Evolutionary conservation across 176 grass and related monocot species (phyloP), one percentile per base, ranked within the genome.

Genomic region (Alopecurus myosuroides): DNA sequence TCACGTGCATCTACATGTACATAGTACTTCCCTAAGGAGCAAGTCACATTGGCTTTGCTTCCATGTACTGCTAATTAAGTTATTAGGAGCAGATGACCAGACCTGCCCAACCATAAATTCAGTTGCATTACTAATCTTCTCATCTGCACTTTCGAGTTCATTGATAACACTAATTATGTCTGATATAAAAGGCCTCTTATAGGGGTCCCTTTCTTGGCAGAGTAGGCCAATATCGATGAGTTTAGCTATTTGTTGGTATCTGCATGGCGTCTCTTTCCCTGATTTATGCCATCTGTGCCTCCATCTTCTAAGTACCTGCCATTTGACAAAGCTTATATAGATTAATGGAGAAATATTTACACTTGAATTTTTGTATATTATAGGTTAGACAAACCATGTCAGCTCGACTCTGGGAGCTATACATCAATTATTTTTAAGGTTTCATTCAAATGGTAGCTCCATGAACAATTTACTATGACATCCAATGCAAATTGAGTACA

Each of bases 231-330:
- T 25, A 8, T 29, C 1, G 3, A 78, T 33, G n/a, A 36, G 18
- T 60, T 39, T 60, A 5, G 3, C 3, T 18, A 78, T 37, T 10
- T 61, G 12, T 6, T 61, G 53, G 26, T 62, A 30, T 10, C 12
- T 25, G 7, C 10, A 42, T 2, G 34, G 22, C 22, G 25, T 28
- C 11, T 19, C 35, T 19, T 42, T 19, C 0, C 13, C 15, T 45
- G 23, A 35, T 58, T 40, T 68, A 11, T 10, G 17, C 18, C 11
- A 45, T 15, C 40, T 72, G 5, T 45, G 11, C 12, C 39, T 44
- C 69, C 69, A 72, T 39, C 34, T 72, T 45, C 69, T 72, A 28
- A 72, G 37, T 28, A 72, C 69, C 69, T 72, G n/a, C n/a, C 69
- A 72, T 72, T 72, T 72, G 5, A 13, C 40, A 23, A 28, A 26